Percentiles rank a stretch among this genome's conserved stretches.
These are phyloP conservation scores for Ophiostoma ulmi DNA, from an alignment of 2,329 filamentous ascomycete genomes.

Conservation along the genomic window DNA sequence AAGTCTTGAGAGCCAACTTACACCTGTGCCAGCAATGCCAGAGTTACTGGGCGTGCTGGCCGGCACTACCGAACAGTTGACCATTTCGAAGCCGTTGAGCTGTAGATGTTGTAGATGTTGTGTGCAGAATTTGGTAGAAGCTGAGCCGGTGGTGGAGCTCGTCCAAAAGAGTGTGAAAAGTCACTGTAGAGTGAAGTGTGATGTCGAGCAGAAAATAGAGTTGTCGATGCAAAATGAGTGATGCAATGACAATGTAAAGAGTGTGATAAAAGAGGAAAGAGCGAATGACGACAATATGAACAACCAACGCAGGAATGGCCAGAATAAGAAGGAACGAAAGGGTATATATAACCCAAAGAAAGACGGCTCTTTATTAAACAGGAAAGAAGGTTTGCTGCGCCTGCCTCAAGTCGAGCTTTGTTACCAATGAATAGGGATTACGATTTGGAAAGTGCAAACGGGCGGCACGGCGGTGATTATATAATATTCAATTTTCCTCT, in stretches of 20 bases:
- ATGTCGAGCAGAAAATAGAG: background rate
- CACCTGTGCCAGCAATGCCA: slow-evolving; percentile 53
- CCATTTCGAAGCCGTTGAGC: slow-evolving; percentile 21
- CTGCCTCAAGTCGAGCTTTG: background rate
- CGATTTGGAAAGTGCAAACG: background rate
- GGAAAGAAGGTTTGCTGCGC: background rate
- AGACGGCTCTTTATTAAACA: background rate
- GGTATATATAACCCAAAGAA: background rate
- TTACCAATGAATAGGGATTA: background rate
- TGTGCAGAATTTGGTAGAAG: background rate
- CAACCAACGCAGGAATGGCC: background rate
- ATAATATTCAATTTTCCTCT: background rate
- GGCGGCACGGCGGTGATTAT: background rate
- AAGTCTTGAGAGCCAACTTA: slow-evolving; percentile 34
- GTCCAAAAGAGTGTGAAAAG: background rate
- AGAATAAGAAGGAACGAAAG: slow-evolving; percentile 1
- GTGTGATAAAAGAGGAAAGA: slow-evolving; percentile 1
- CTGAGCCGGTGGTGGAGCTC: background rate
- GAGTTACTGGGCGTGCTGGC: slow-evolving; percentile 46
- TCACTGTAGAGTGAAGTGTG: background rate
- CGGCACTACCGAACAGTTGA: slow-evolving; percentile 43
- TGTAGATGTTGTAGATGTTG: background rate
- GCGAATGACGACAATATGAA: background rate
- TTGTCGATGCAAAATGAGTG: background rate
- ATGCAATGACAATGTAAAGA: background rate